Evolutionary conservation across 495 filamentous ascomycete genomes (phyloP), one percentile per base, ranked within the genome.

Genomic region (Chaetomium cochliodes): DNA sequence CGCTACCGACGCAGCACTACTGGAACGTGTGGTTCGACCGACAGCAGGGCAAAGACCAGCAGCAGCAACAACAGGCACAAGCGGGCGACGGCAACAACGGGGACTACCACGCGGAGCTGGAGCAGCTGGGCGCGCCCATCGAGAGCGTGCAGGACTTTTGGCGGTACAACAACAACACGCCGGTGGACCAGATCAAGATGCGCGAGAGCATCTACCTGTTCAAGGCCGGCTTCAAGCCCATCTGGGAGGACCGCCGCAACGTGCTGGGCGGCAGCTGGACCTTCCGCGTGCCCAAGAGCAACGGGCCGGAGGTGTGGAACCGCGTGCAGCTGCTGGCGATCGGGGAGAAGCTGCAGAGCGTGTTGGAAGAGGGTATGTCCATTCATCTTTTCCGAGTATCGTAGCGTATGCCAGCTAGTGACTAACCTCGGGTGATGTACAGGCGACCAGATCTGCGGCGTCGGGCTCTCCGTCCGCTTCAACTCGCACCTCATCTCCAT

Each of bases 161-260:
- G 89, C 85, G 90, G 63, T 87, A 92, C 75, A 87, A 88, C 79
- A 96, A 97, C 78, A 94, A 96, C 76, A 92, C 90, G 58, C 89
- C 90, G 16, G 84, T 92, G 62, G 78, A 87, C 23, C 84, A 84
- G 69, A 85, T 97, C 76, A 87, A 88, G 62, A 85, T 92, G 73
- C 85, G 89, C 49, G 91, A 96, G 76, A 88, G 86, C 20, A 84
- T 96, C 52, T 93, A 96, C 72, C 83, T 97, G 63, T 96, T 96
- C 82, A 93, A 96, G 72, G 82, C 87, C 60, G 90, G 90, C 37
- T 90, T 94, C 65, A 85, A 87, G 70, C 92, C 92, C 20, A 82
- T 96, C 56, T 96, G 92, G 92, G 92, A 97, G 76, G 92, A 97
- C 72, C 84, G 88, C 42, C 84, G 92, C 53, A 96, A 96, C 75